Evolutionary conservation across 139 green algal species (phyloP).

Genomic region (Closterium sp.): DNA sequence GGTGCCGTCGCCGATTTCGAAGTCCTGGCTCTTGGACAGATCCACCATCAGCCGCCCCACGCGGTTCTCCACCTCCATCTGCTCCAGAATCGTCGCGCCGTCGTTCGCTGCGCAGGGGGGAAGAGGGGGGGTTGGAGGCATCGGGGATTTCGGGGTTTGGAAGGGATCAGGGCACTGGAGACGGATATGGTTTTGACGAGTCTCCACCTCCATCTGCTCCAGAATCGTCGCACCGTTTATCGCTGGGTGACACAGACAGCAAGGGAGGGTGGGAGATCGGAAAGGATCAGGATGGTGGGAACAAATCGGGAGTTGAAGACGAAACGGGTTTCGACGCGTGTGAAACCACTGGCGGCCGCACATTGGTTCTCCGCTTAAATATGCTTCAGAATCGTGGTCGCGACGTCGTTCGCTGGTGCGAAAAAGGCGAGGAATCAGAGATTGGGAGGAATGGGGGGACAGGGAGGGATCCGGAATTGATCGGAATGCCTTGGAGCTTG

Average conservation of each 20-base stretch:
- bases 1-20: conserved; percentile 92
- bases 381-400: conserved; percentile 93
- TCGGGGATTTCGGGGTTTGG: too few species aligned
- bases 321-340: too few species aligned
- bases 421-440: too few species aligned
- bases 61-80: conserved; percentile 99
- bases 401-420: conserved; percentile 73
- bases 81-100: conserved; percentile 95
- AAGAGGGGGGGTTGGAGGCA: too few species aligned
- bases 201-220: conserved; percentile 99
- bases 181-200: too few species aligned
- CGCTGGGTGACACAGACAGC: too few species aligned
- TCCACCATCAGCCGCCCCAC: conserved; percentile 99
- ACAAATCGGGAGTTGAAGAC: too few species aligned
- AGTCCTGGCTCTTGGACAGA: conserved; percentile 84
- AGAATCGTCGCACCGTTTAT: conserved; percentile 92
- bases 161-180: too few species aligned
- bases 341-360: conserved; percentile 40
- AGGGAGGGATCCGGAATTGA: too few species aligned
- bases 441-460: conserved; percentile 23
- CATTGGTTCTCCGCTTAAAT: conserved; percentile 99
- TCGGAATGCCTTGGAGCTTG: too few species aligned
- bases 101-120: conserved; percentile 84
- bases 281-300: too few species aligned
- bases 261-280: too few species aligned